Base-by-base conservation (phyloP, 1,284 basidiomycete species). In the Inonotus obliquus region DNA sequence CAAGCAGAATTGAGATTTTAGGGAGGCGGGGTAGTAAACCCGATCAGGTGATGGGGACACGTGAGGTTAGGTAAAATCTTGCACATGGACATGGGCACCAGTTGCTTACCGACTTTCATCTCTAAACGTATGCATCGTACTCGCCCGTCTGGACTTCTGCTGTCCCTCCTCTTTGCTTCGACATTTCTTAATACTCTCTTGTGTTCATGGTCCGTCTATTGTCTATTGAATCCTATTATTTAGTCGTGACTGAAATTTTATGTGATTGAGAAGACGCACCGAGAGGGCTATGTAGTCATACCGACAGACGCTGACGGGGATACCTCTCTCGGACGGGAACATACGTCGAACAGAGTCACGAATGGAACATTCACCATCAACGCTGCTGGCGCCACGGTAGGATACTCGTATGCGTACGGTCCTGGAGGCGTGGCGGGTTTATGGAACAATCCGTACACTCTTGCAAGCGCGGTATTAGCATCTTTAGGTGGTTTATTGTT, bases 401-500 rank as follows among this genome's bases (percentile, higher is more conserved):
- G 65, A 2, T 89, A 89, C 68, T 81, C 79, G 13, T 91, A 89
- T 68, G 76, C 79, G 4, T 90, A 91, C 67, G 89, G 88, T 3
- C 86, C 88, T 0, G 74, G 72, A 19, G 88, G 89, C 0, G 67
- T 89, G 13, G 66, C 76, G 4, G 88, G 88, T 13, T 76, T 91
- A n/a, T 69, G 78, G 53, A 79, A 80, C 65, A 91, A 89, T 70
- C 77, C 76, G 57, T 87, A 84, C 65, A 80, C 85, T 1, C 72
- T 85, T 4, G 73, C 81, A 2, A 89, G 87, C 66, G 87, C 85
- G 1, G 73, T 85, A 38, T 87, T 91, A 62, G 91, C 87, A 0
- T 88, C 86, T 14, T 81, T 92, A 66, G 91, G 91, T 2, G 90
- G 91, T 0, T 71, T 92, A 53, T 83, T 88, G 25, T 93, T 93